Percentiles rank a stretch among this genome's conserved stretches.
Conservation (phyloP, 495 filamentous ascomycete species). For the Chlorociboria aeruginascens region DNA sequence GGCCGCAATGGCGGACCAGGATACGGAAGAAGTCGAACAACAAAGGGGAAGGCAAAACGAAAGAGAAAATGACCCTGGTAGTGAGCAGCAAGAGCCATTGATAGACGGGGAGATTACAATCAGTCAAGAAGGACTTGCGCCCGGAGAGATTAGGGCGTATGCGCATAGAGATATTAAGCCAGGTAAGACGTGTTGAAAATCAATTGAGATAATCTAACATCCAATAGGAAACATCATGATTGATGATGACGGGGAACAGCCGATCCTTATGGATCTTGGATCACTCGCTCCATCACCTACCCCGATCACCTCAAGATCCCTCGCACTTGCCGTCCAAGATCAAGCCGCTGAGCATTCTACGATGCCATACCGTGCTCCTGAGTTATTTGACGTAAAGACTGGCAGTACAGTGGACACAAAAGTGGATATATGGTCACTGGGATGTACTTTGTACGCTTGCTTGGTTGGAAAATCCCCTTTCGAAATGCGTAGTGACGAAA, state of each 20-base stretch:
- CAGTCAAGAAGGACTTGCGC: constrained; percentile 57
- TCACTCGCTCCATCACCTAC: constrained; percentile 81
- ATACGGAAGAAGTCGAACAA: constrained; percentile 40
- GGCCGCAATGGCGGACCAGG: constrained; percentile 48
- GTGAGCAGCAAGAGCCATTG: constrained; percentile 62
- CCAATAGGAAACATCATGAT: constrained; percentile 89
- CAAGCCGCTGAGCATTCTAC: constrained; percentile 91
- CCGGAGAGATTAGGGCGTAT: constrained; percentile 67
- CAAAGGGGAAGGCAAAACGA: constrained; percentile 24
- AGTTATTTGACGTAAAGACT: constrained; percentile 96
- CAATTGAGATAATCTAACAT: neutral
- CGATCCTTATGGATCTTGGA: constrained; percentile 97
- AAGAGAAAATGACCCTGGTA: constrained; percentile 52
- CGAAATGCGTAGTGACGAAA: constrained; percentile 90
- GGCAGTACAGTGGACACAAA: constrained; percentile 89
- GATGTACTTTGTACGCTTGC: constrained; percentile 93
- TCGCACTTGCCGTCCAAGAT: constrained; percentile 86
- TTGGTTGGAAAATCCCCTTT: constrained; percentile 93
- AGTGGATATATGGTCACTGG: constrained; percentile 95
- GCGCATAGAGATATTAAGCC: constrained; percentile 97
- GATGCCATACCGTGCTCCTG: constrained; percentile 96
- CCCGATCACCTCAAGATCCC: constrained; percentile 83
- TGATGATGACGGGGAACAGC: constrained; percentile 67
- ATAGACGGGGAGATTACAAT: constrained; percentile 73
- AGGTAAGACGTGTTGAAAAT: constrained; percentile 35